A percentile compares a stretch with the other conserved stretches of the same genome.
Evolutionary conservation across 2,329 filamentous ascomycete genomes (phyloP).

Genomic region (Monosporascus sp.): DNA sequence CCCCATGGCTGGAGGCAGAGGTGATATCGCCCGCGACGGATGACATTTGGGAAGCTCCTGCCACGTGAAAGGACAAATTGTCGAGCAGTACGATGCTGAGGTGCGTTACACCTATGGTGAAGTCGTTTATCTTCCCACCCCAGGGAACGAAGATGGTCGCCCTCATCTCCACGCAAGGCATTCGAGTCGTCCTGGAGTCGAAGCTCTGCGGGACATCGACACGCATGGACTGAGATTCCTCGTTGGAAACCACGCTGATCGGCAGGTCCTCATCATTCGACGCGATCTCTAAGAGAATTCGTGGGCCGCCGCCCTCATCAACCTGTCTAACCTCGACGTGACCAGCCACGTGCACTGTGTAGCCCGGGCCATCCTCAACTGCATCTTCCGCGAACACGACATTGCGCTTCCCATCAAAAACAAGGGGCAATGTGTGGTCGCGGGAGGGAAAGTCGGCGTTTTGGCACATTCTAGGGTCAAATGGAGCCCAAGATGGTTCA

Average conservation of each 20-base stretch:
- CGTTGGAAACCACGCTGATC: slow-evolving; percentile 29
- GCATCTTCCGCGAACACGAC: slow-evolving; percentile 37
- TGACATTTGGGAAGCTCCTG: slow-evolving; percentile 29
- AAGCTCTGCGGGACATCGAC: slow-evolving; percentile 34
- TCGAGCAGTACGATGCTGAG: slow-evolving; percentile 36
- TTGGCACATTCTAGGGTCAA: slow-evolving; percentile 17
- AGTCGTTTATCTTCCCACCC: slow-evolving; percentile 29
- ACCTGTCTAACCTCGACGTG: slow-evolving; percentile 38
- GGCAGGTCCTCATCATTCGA: slow-evolving; percentile 39
- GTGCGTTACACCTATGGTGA: slow-evolving; percentile 30
- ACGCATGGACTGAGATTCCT: slow-evolving; percentile 31
- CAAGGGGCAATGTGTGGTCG: slow-evolving; percentile 26
- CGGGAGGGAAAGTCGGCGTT: slow-evolving; percentile 23
- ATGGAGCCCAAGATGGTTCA: slow-evolving; percentile 7
- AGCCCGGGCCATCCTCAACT: slow-evolving; percentile 14
- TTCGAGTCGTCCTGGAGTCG: slow-evolving; percentile 19
- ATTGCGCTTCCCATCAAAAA: slow-evolving; percentile 30
- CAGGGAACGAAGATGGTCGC: slow-evolving; percentile 43
- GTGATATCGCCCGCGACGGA: slow-evolving; percentile 35
- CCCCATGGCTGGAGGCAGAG: slow-evolving; percentile 25
- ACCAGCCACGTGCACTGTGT: slow-evolving; percentile 36
- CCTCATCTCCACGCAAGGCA: slow-evolving; percentile 44
- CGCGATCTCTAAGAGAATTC: slow-evolving; percentile 38
- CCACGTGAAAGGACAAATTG: slow-evolving; percentile 29
- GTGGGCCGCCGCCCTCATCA: slow-evolving; percentile 28